Base-by-base conservation (phyloP, 257 asterid genomes). In the Capsicum rhomboideum region DNA sequence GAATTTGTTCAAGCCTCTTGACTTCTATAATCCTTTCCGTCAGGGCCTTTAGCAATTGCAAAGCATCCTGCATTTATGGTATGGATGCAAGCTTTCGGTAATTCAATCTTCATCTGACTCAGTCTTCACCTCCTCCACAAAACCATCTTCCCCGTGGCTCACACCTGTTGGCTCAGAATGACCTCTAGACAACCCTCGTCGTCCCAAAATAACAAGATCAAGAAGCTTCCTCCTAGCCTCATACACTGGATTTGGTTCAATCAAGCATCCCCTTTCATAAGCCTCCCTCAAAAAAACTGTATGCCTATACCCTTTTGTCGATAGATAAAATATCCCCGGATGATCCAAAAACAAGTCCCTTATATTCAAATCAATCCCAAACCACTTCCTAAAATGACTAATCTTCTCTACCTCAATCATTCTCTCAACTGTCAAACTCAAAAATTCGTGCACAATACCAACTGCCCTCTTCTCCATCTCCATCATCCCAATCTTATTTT, bases 391-490 rank as follows among this genome's bases (percentile, higher is more conserved):
- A 79, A 96, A 94, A 85, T 96, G 99, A 84, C 99, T 96, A 69
- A 96, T 90, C 95, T 93, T 94, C 91, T 96, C 98, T 82, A 96
- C 97, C 90, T 96, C 99, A 83, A 93, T 93, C 98, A 92, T 94
- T 87, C 94, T 93, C 91, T 96, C 99, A 88, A 94, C 96, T 3
- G 97, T 96, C 91, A 96, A 87, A 91, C 95, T 93, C 93, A 96
- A 88, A 87, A 96, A 92, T 89, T 96, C 99, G 71, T 96, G 99
- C 84, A 93, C 92, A 26, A 94, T 86, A 82, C 97, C 99, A 82
- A 91, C 98, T 0, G 97, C 98, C 71, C 98, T 87, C 87, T 96
- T 96, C 91, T 96, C 99, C 92, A 87, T 90, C 69, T 88, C 89
- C 92, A 81, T 90, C 90, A 55, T 37, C 72, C 92, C 90, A 50